These are phyloP conservation scores for Arthroderma uncinatum DNA, from an alignment of 2,329 filamentous ascomycete species.

Conservation along the genomic window DNA sequence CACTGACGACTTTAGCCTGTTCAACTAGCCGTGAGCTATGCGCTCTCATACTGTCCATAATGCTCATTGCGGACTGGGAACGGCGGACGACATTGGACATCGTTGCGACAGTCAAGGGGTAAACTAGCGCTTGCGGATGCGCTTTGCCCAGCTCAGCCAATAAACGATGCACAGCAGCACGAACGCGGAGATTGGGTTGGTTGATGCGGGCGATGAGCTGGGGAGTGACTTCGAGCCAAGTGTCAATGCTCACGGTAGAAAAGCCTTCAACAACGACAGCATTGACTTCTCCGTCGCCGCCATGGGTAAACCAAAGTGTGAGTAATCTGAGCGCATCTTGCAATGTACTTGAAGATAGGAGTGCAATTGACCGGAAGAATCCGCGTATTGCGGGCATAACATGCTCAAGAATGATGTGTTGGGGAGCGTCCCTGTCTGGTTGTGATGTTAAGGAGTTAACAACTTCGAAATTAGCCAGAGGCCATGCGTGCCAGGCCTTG, in stretches of 20 bases:
- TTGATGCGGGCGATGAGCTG: conserved; percentile 97
- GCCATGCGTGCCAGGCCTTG: conserved; percentile 99
- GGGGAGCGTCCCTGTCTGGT: conserved; percentile 51
- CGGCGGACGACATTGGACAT: conserved; percentile 82
- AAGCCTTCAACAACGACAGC: conserved; percentile 82
- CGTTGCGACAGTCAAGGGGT: conserved; percentile 93
- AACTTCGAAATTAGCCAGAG: conserved; percentile 94
- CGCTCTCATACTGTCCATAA: conserved; percentile 97
- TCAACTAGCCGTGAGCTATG: conserved; percentile 88
- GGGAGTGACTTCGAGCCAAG: conserved; percentile 96
- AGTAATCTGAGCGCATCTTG: conserved; percentile 89
- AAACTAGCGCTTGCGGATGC: conserved; percentile 92
- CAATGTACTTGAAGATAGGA: conserved; percentile 83
- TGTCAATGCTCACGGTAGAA: conserved; percentile 84
- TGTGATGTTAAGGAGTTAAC: conserved; percentile 68
- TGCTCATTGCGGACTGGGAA: conserved; percentile 75
- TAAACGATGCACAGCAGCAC: conserved; percentile 82
- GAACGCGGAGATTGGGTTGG: conserved; percentile 79
- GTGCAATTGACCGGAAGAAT: conserved; percentile 93
- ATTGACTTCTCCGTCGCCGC: conserved; percentile 79
- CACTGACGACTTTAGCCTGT: conserved; percentile 88
- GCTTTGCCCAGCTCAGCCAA: conserved; percentile 85
- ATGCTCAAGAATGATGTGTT: conserved; percentile 65
- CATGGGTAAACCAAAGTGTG: conserved; percentile 93
- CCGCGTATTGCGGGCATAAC: conserved; percentile 90